phyloP scores from a whole-genome alignment of 208 protist species.

The Trypanosoma mega region DNA sequence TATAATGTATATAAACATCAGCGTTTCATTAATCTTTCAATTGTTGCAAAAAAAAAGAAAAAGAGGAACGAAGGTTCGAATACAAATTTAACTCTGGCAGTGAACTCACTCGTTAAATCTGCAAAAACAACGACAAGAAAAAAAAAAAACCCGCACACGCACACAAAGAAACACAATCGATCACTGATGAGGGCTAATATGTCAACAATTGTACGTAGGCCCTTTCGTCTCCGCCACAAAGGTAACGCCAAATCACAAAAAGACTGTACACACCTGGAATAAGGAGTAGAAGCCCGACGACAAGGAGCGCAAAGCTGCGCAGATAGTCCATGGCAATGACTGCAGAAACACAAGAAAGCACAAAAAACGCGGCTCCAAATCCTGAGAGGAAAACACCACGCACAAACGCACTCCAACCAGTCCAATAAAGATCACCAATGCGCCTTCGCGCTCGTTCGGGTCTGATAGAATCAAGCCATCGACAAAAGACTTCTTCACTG shows the following conservation, averaged over 20 bases:
- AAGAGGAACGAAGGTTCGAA: too few species aligned
- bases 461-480: slow-evolving; percentile 45
- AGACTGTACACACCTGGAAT: slow-evolving; percentile 77
- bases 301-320: slow-evolving; percentile 44
- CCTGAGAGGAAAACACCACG: slow-evolving; percentile 65
- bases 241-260: slow-evolving; percentile 56
- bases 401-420: slow-evolving; percentile 55
- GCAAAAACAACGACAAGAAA: too few species aligned
- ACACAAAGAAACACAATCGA: too few species aligned
- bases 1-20: too few species aligned
- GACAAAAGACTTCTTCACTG: slow-evolving; percentile 42
- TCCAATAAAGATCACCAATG: slow-evolving; percentile 78
- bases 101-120: too few species aligned
- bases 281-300: slow-evolving; percentile 45
- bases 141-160: too few species aligned
- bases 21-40: too few species aligned
- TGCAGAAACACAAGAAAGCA: slow-evolving; percentile 34
- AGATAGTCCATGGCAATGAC: slow-evolving; percentile 28
- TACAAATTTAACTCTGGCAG: too few species aligned
- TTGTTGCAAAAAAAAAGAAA: too few species aligned
- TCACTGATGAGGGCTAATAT: slow-evolving; percentile 7
- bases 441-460: slow-evolving; percentile 49
- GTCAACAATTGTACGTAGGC: slow-evolving; percentile 44
- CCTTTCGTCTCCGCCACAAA: slow-evolving; percentile 49
- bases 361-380: slow-evolving; percentile 50